Conservation (phyloP, 1,284 basidiomycete genomes). For the Singerocomus rubriflavus region DNA sequence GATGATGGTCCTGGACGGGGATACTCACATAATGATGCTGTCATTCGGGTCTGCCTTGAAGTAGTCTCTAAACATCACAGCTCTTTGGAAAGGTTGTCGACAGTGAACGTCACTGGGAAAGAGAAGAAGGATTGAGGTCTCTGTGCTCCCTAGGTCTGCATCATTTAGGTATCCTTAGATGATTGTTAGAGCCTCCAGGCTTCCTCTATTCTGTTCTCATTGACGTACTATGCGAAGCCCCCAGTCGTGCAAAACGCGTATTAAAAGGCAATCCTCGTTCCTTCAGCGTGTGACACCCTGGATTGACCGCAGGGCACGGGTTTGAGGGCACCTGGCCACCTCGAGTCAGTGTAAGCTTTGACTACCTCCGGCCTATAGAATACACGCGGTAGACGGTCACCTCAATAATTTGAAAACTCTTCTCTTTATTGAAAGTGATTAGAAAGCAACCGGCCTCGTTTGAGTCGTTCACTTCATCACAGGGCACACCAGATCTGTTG, state of each 20-base stretch:
- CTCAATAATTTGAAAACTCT: not conserved
- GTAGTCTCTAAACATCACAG: not conserved
- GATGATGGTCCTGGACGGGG: not conserved
- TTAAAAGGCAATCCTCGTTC: not conserved
- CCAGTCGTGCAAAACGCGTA: not conserved
- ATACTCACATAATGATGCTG: slow-evolving; percentile 14
- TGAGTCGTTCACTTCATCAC: no score
- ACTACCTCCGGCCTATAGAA: not conserved
- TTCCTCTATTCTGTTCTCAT: not conserved
- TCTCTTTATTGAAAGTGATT: no score
- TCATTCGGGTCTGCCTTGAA: slow-evolving; percentile 13
- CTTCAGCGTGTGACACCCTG: not conserved
- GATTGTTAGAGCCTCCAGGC: not conserved
- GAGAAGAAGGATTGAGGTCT: not conserved
- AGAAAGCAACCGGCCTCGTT: no score
- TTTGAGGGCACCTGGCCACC: not conserved
- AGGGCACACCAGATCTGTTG: no score
- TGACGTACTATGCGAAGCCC: not conserved
- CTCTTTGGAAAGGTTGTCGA: not conserved
- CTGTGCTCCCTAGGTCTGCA: not conserved
- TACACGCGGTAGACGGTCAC: not conserved
- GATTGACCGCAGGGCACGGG: not conserved
- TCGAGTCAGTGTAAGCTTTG: no score
- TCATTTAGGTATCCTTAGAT: not conserved
- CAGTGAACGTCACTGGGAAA: not conserved